Conservation (phyloP, 257 asterid species). For the Solanum raphanifolium region DNA sequence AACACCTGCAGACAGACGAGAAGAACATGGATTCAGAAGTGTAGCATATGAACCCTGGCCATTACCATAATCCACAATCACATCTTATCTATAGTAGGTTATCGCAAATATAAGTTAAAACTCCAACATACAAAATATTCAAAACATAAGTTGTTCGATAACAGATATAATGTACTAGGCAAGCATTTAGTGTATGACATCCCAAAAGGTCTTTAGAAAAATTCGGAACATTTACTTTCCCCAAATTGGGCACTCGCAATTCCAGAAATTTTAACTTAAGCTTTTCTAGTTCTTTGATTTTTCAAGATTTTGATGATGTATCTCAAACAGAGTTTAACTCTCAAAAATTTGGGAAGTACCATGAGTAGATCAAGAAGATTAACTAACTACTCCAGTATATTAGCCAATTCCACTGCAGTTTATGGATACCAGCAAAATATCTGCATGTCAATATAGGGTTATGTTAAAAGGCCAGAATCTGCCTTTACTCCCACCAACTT, state of each 20-base stretch:
- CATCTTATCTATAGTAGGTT: not conserved
- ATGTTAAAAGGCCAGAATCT: not conserved
- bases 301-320: not conserved
- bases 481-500: not conserved
- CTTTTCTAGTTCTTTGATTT: not conserved
- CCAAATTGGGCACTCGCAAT: not conserved
- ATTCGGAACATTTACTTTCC: not conserved
- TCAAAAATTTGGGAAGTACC: not conserved
- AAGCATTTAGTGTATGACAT: not conserved
- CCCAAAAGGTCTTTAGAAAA: not conserved
- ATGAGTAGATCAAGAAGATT: not conserved
- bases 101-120: not conserved
- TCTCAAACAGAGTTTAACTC: not conserved
- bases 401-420: not conserved
- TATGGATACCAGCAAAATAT: not conserved
- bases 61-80: not conserved
- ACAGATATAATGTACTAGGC: not conserved
- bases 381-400: constrained; percentile 1
- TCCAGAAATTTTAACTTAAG: not conserved
- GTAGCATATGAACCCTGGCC: not conserved
- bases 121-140: not conserved
- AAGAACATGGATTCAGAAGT: not conserved
- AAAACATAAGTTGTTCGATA: not conserved
- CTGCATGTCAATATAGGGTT: not conserved
- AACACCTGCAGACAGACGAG: constrained; percentile 46